Percentiles rank a stretch among this genome's conserved stretches.
Conservation (phyloP, 2,329 filamentous ascomycete genomes). For the Aspergillus ochraceoroseus region DNA sequence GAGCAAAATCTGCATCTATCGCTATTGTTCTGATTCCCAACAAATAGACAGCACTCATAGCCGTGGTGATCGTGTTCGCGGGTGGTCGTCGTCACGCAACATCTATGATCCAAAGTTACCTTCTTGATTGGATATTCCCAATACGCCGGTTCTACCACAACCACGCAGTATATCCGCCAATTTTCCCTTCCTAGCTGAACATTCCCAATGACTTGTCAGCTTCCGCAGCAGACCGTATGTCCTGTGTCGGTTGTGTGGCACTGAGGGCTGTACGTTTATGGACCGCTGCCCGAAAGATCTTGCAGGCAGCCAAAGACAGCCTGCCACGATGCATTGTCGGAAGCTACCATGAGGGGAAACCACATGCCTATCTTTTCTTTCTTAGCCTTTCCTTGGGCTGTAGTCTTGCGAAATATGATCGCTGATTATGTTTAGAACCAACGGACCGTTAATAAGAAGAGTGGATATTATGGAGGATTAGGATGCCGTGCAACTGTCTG, state of each 20-base stretch:
- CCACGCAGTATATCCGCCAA: constrained; percentile 17
- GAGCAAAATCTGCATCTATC: constrained; percentile 2
- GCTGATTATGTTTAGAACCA: neutral
- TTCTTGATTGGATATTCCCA: neutral
- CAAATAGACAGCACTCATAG: constrained; percentile 3
- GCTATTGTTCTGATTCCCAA: neutral
- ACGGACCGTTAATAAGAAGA: neutral
- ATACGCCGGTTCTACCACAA: constrained; percentile 5
- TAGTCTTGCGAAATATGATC: neutral
- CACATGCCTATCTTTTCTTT: too few relatives aligned
- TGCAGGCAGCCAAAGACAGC: neutral
- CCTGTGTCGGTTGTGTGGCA: constrained; percentile 2
- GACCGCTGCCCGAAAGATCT: neutral
- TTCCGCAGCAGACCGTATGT: constrained; percentile 21
- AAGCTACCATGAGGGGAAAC: neutral
- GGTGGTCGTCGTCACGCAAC: constrained; percentile 4
- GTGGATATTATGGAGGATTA: constrained; percentile 5
- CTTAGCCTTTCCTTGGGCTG: too few relatives aligned
- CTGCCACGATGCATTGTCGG: neutral
- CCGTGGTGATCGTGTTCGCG: constrained; percentile 4
- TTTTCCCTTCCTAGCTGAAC: constrained; percentile 35
- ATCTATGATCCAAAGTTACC: neutral
- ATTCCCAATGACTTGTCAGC: constrained; percentile 19
- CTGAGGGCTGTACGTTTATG: constrained; percentile 4
- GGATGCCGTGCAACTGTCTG: constrained; percentile 2